phyloP scores from a whole-genome alignment of 306 rosid species.

The Castanopsis chinensis region DNA sequence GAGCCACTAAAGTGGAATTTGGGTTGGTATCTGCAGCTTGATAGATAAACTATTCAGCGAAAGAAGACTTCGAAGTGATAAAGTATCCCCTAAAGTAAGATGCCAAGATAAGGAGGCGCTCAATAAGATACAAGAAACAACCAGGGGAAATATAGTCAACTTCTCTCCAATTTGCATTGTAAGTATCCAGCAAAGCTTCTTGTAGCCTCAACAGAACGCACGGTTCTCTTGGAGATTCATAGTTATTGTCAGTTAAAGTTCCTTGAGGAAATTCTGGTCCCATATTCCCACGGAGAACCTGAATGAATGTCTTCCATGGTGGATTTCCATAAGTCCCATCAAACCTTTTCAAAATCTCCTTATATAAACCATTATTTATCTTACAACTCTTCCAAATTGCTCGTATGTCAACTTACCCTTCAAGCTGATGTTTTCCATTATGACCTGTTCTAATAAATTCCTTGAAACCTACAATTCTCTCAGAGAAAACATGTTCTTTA shows the following conservation, averaged over 20 bases:
- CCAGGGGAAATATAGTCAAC: too few species aligned
- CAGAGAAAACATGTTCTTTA: slow-evolving; percentile 36
- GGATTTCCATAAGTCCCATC: too few species aligned
- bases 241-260: too few species aligned
- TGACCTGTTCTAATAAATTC: slow-evolving; percentile 21
- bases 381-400: slow-evolving; percentile 47
- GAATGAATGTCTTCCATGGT: too few species aligned
- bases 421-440: slow-evolving; percentile 23
- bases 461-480: slow-evolving; percentile 33
- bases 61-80: slow-evolving; percentile 52
- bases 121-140: too few species aligned
- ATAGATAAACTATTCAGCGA: slow-evolving; percentile 58
- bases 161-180: slow-evolving; percentile 22
- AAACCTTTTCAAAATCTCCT: slow-evolving; percentile 10
- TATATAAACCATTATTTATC: slow-evolving; percentile 16
- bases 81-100: slow-evolving; percentile 31
- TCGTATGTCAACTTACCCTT: slow-evolving; percentile 31
- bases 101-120: too few species aligned
- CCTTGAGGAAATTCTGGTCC: too few species aligned
- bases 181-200: slow-evolving; percentile 40
- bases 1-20: too few species aligned
- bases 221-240: not conserved
- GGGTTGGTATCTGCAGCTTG: slow-evolving; percentile 25
- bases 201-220: slow-evolving; percentile 10
- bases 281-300: too few species aligned